Base-by-base conservation (phyloP, 1,284 basidiomycete species). In the Albatrellus sp. region DNA sequence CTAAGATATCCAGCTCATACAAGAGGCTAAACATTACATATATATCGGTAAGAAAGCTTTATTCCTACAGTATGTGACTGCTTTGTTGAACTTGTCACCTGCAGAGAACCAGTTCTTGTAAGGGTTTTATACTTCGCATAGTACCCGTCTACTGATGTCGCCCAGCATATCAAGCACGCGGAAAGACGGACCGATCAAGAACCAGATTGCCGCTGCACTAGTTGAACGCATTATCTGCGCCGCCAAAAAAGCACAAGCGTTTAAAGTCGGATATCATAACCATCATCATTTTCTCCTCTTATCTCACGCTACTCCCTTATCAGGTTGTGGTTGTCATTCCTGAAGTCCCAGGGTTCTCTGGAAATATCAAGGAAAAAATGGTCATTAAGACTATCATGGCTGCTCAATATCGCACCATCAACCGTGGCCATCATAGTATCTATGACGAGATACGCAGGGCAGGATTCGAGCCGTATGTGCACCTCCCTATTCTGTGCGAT, bases 31-130 rank as follows among this genome's bases (percentile, higher is more conserved):
- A 51, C 86, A 93, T 59, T 90, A 72, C 60, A 89, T 96, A 53
- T 93, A 91, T 60, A 93, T 94, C 50, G 85, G 81, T 83, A 57
- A 16, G 77, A 54, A 17, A 4, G 24, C 33, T 6, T 31, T 20
- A 32, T 14, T 9, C 42, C 24, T 8, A 12, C 36, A 10, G 1
- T 3, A 24, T 31, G 30, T 33, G 30, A 20, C 38, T 11, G 28
- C 0, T 11, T 19, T 42, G 42, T 3, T 33, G 43, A 7, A 31
- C 24, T 38, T 28, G 3, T 8, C 6, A 12, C n/a, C 8, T 39
- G 40, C 54, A 84, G 89, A 94, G 65, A 94, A 96, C 56, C 90
- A 94, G 60, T 94, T 93, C 68, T 94, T 91, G 86, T 90, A 54
- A 62, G 86, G 69, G 13, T 11, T 37, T 8, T 43, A 4, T 11